phyloP scores from a whole-genome alignment of 305 asterid species.

The Galium porrigens region DNA sequence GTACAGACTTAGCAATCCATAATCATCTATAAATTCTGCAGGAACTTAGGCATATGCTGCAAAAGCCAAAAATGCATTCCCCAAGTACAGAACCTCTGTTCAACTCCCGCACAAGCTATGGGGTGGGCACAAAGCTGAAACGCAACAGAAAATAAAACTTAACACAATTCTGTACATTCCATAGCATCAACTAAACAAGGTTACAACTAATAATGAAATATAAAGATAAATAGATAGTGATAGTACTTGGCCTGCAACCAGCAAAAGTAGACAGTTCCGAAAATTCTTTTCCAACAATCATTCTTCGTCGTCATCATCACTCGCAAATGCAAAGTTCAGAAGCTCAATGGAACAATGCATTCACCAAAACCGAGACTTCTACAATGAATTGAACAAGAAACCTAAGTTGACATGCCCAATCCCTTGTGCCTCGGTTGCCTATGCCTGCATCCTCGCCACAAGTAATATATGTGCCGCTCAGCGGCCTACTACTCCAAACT shows the following conservation, averaged over 20 bases:
- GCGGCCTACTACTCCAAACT: slow-evolving; percentile 18
- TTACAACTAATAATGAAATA: neutral
- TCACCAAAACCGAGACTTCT: slow-evolving; percentile 22
- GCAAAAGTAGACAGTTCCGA: slow-evolving; percentile 25
- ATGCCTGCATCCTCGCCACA: slow-evolving; percentile 79
- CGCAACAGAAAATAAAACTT: slow-evolving; percentile 8
- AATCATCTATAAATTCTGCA: neutral
- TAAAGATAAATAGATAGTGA: neutral
- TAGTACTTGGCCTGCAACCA: slow-evolving; percentile 15
- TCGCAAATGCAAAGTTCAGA: slow-evolving; percentile 31
- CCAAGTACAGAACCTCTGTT: slow-evolving; percentile 9
- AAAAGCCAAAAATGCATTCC: neutral
- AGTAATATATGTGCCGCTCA: slow-evolving; percentile 9
- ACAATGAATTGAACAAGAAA: slow-evolving; percentile 5
- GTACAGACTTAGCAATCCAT: neutral
- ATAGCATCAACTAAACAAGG: neutral
- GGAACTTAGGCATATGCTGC: neutral
- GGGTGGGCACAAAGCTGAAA: slow-evolving; percentile 22
- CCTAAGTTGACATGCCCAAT: slow-evolving; percentile 20
- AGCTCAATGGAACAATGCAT: slow-evolving; percentile 26
- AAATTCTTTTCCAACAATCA: slow-evolving; percentile 20
- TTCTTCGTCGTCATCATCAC: slow-evolving; percentile 27
- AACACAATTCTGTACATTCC: neutral
- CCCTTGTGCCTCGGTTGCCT: slow-evolving; percentile 45
- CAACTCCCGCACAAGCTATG: slow-evolving; percentile 1